Evolutionary conservation across 2,329 filamentous ascomycete species (phyloP), one percentile per base, ranked within the genome.

Genomic region (Graphium sp.): DNA sequence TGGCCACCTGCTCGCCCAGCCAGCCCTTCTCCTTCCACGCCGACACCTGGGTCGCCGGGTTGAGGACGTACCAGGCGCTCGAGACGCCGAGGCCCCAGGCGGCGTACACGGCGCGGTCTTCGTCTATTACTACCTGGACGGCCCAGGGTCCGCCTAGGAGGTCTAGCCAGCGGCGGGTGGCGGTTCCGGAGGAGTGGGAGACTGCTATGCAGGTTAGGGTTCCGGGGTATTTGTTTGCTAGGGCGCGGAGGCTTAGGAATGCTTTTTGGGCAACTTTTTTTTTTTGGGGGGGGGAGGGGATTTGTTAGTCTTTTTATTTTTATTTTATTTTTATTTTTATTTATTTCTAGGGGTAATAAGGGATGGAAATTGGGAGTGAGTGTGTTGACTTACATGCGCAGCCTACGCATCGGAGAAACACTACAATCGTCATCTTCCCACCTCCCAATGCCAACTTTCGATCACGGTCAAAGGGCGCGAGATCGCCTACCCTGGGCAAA

Each of bases 71-170:
- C 60, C 60, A 66, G 27, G 58, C 45, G 26, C 42, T 52, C 15
- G 56, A 58, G 5, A 62, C 43, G 1, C 67, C 66, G 5, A 73
- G 51, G 3, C 68, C 68, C 66, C 66, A 73, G 8, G 62, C 56
- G 3, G 67, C 64, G 39, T 74, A 73, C 20, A 70, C 40, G 35
- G 60, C 54, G 33, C 66, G 58, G 33, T 62, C 57, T 39, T 67
- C 58, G 46, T 73, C 67, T 32, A 70, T 47, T 32, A 73, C 44
- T 3, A 73, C 45, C 35, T 63, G 54, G 18, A 72, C 55, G 42
- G 56, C 58, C 61, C 66, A 67, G 10, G 62, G 51, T 33, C 67
- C 66, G 42, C 67, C 67, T 9, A 73, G 45, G 12, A 68, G 51
- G 36, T 65, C 60, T 25, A 69, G 40, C 67, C 67, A 73, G 36